Evolutionary conservation across 768 basidiomycete species (phyloP).

Genomic region (Lentinus brumalis): DNA sequence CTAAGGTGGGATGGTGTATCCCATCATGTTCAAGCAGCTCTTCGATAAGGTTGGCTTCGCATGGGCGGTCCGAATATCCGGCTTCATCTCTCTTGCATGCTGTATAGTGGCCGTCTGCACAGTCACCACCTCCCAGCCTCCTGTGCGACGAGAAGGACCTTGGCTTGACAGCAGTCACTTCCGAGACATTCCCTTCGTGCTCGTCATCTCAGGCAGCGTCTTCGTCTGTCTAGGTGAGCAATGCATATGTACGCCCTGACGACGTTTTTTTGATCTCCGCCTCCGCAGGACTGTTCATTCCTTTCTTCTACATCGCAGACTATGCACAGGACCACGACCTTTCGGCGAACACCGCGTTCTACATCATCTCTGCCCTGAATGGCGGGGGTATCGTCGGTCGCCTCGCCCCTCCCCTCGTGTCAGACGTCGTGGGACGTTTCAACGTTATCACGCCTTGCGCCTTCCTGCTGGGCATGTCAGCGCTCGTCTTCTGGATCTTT

Average conservation of each 20-base stretch:
- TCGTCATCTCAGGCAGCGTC: constrained; percentile 55
- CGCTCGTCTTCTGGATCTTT: constrained; percentile 60
- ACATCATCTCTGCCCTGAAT: constrained; percentile 67
- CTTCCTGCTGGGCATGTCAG: constrained; percentile 61
- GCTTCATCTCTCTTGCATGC: constrained; percentile 48
- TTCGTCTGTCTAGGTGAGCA: constrained; percentile 60
- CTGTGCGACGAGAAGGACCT: constrained; percentile 22
- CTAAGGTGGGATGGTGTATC: constrained; percentile 65
- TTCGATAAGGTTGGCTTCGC: constrained; percentile 59
- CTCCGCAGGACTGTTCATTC: constrained; percentile 65
- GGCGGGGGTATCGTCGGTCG: constrained; percentile 69
- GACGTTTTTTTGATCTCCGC: constrained; percentile 9
- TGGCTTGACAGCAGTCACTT: constrained; percentile 32
- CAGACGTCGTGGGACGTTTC: constrained; percentile 67
- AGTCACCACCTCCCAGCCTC: constrained; percentile 39
- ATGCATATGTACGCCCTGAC: no score
- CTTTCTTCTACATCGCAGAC: constrained; percentile 71
- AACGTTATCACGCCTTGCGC: constrained; percentile 67
- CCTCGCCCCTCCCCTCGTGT: constrained; percentile 62
- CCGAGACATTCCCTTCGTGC: constrained; percentile 53
- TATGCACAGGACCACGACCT: constrained; percentile 49
- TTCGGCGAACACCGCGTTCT: constrained; percentile 45
- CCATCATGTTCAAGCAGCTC: constrained; percentile 61
- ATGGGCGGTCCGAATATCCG: constrained; percentile 63
- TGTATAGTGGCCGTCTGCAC: constrained; percentile 49